Percentiles rank a stretch among this genome's conserved stretches.
These are phyloP conservation scores for Terana coerulea DNA, from an alignment of 768 basidiomycete genomes.

Conservation along the genomic window DNA sequence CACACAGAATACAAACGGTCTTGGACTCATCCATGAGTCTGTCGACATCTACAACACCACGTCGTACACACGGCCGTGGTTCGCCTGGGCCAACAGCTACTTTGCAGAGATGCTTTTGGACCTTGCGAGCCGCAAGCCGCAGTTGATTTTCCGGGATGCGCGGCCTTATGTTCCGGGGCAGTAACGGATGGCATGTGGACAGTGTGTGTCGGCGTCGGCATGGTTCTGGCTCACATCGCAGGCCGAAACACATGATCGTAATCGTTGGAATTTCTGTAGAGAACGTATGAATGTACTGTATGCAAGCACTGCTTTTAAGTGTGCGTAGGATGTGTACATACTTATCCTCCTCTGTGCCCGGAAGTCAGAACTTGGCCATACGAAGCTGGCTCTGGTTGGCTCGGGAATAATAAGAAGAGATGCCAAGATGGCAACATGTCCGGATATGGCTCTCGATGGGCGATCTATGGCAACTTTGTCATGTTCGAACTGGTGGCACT, in stretches of 20 bases:
- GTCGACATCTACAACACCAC: constrained; percentile 54
- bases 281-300: neutral
- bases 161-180: constrained; percentile 55
- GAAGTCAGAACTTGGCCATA: neutral
- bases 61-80: constrained; percentile 70
- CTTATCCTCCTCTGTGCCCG: neutral
- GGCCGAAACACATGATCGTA: neutral
- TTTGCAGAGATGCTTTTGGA: constrained; percentile 82
- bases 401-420: neutral
- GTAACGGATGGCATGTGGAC: constrained; percentile 17
- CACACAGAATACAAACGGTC: constrained; percentile 61
- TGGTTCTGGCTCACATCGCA: neutral
- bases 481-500: neutral
- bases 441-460: constrained; percentile 8
- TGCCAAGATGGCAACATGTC: neutral
- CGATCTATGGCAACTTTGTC: constrained; percentile 8
- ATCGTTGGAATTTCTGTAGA: neutral
- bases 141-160: constrained; percentile 54
- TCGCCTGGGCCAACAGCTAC: constrained; percentile 83
- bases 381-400: too few species aligned
- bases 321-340: too few species aligned
- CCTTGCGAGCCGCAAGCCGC: constrained; percentile 68
- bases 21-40: constrained; percentile 79
- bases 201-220: neutral
- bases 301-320: neutral